These are phyloP conservation scores for Trametes sp. DNA, from an alignment of 1,284 basidiomycete species.

Conservation along the genomic window DNA sequence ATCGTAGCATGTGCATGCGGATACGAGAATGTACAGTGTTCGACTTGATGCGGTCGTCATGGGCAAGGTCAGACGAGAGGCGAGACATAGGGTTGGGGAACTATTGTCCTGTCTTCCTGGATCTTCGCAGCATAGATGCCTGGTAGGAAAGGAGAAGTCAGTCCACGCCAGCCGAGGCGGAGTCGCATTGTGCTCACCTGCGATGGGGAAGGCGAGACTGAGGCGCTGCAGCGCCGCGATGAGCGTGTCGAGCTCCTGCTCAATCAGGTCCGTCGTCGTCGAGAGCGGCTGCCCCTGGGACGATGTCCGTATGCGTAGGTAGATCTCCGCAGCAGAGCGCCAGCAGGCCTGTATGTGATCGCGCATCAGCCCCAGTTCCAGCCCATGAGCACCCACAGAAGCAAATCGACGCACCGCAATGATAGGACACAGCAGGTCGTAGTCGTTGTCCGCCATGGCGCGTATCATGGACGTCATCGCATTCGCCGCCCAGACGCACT, in stretches of 20 bases:
- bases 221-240: conserved; percentile 45
- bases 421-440: conserved; percentile 59
- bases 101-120: conserved; percentile 22
- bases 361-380: conserved; percentile 14
- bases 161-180: neutral
- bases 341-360: conserved; percentile 47
- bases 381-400: neutral
- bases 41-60: too few species aligned
- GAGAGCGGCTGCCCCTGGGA: conserved; percentile 33
- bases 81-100: conserved; percentile 5
- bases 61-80: conserved; percentile 9
- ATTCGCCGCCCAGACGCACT: conserved; percentile 53
- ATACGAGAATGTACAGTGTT: neutral
- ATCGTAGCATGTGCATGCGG: neutral
- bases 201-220: conserved; percentile 45
- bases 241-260: conserved; percentile 44
- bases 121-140: conserved; percentile 29
- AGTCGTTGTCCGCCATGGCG: conserved; percentile 56
- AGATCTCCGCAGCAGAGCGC: conserved; percentile 49
- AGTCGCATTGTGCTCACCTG: conserved; percentile 36
- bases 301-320: conserved; percentile 43
- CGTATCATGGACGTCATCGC: conserved; percentile 54
- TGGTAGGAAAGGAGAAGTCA: conserved; percentile 2
- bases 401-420: conserved; percentile 46
- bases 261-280: conserved; percentile 36